These are phyloP conservation scores for Trametes elegans DNA, from an alignment of 768 basidiomycete species.

Conservation along the genomic window DNA sequence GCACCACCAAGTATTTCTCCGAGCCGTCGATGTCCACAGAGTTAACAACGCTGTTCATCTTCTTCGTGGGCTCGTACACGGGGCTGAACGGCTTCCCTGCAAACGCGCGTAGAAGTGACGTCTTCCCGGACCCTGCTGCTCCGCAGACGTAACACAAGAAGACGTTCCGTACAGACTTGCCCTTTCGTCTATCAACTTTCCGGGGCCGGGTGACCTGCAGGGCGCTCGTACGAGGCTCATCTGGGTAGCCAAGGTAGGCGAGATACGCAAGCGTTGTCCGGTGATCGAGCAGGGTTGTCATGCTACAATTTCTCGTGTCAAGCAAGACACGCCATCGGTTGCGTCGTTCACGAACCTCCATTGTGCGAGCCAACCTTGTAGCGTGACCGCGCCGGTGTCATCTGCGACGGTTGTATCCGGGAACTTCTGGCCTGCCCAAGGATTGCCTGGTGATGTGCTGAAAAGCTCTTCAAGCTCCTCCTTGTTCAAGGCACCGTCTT, in stretches of 20 bases:
- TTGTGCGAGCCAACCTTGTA: constrained; percentile 97
- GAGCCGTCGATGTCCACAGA: constrained; percentile 91
- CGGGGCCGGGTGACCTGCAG: constrained; percentile 83
- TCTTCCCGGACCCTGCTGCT: constrained; percentile 95
- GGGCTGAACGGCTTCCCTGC: constrained; percentile 76
- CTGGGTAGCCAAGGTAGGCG: constrained; percentile 90
- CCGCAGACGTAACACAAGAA: constrained; percentile 94
- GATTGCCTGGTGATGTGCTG: constrained; percentile 93
- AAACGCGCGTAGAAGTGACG: constrained; percentile 80
- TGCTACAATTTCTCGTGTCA: constrained; percentile 44
- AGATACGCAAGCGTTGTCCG: constrained; percentile 91
- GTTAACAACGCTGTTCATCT: constrained; percentile 90
- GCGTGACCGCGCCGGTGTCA: constrained; percentile 86
- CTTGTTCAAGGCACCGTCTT: constrained; percentile 88
- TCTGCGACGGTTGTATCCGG: constrained; percentile 87
- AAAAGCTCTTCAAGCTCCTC: constrained; percentile 86
- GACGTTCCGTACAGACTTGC: constrained; percentile 86
- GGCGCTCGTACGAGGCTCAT: constrained; percentile 76
- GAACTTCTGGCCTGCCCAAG: constrained; percentile 92
- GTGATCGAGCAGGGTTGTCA: constrained; percentile 96
- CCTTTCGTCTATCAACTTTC: constrained; percentile 81
- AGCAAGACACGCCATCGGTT: background rate
- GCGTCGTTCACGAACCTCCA: constrained; percentile 67
- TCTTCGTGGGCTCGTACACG: constrained; percentile 85
- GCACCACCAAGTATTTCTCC: constrained; percentile 94